phyloP scores from a whole-genome alignment of 805 yeast genomes.

The Ogataea angusta region DNA sequence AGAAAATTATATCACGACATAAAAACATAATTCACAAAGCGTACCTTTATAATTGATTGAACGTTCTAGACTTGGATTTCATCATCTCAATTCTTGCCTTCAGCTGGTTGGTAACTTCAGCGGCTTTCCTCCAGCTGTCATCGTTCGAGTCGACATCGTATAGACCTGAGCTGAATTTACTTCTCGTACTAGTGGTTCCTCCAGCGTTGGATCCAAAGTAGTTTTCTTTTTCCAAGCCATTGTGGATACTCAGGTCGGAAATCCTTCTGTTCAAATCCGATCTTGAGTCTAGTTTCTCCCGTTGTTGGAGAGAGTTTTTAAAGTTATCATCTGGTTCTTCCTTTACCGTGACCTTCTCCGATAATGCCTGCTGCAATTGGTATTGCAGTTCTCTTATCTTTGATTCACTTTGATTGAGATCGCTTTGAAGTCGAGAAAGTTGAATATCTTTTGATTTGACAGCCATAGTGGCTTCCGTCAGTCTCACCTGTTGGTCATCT shows the following conservation, averaged over 20 bases:
- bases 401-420: constrained; percentile 55
- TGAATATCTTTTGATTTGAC: constrained; percentile 70
- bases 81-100: constrained; percentile 85
- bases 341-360: constrained; percentile 12
- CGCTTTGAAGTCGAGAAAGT: constrained; percentile 55
- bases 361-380: constrained; percentile 17
- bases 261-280: constrained; percentile 32
- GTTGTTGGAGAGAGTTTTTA: constrained; percentile 6
- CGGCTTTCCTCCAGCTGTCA: constrained; percentile 85
- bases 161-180: constrained; percentile 22
- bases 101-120: constrained; percentile 81
- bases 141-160: constrained; percentile 44
- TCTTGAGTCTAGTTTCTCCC: constrained; percentile 7
- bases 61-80: constrained; percentile 55
- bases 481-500: constrained; percentile 47
- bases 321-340: constrained; percentile 11
- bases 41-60: constrained; percentile 20
- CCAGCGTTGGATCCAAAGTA: constrained; percentile 15
- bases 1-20: neutral
- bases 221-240: constrained; percentile 25
- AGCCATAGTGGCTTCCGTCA: constrained; percentile 47
- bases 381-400: constrained; percentile 33
- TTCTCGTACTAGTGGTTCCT: constrained; percentile 13
- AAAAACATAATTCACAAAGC: neutral
- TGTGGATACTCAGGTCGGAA: constrained; percentile 32